Percentiles rank a stretch among this genome's conserved stretches.
These are phyloP conservation scores for Entamoeba invadens DNA, from an alignment of 208 protist genomes.

Conservation along the genomic window DNA sequence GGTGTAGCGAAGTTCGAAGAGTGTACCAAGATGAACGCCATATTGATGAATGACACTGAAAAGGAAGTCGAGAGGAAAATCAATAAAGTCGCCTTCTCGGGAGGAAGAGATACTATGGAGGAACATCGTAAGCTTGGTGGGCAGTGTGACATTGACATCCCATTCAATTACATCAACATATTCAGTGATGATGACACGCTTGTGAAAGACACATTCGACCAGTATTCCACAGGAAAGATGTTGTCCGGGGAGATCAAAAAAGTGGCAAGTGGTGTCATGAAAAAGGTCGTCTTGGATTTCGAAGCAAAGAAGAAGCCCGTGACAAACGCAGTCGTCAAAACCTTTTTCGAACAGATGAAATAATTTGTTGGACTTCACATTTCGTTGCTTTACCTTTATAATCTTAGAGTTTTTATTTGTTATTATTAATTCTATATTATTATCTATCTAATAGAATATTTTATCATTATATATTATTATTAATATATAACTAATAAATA, in stretches of 20 bases:
- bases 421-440: no score
- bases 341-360: neutral
- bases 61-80: conserved; percentile 53
- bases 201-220: neutral
- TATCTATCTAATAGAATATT: no score
- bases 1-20: conserved; percentile 88
- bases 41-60: conserved; percentile 80
- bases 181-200: conserved; percentile 3
- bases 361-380: no score
- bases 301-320: neutral
- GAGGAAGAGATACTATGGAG: conserved; percentile 43
- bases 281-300: neutral
- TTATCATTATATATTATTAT: no score
- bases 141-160: conserved; percentile 11
- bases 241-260: conserved; percentile 13
- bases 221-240: neutral
- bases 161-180: conserved; percentile 1
- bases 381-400: no score
- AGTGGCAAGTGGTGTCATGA: neutral
- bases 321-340: neutral
- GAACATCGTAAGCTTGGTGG: conserved; percentile 72
- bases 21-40: conserved; percentile 61
- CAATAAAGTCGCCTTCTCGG: conserved; percentile 77
- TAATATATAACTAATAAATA: no score
- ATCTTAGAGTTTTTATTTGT: no score